These are phyloP conservation scores for Seiridium unicorne DNA, from an alignment of 2,329 filamentous ascomycete genomes.

Conservation along the genomic window DNA sequence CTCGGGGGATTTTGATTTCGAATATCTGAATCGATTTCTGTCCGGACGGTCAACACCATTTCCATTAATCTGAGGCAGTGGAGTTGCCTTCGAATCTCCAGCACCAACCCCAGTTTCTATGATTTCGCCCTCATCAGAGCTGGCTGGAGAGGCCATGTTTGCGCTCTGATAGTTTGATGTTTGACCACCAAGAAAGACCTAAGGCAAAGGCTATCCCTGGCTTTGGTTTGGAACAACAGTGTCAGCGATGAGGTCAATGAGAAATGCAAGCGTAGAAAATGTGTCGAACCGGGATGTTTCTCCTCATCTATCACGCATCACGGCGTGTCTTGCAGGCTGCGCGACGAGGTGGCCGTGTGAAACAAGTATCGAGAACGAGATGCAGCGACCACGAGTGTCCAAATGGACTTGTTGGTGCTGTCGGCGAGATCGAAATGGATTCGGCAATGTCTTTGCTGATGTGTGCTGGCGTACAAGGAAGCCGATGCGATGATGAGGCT, in stretches of 20 bases:
- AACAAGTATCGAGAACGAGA: neutral
- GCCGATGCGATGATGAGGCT: neutral
- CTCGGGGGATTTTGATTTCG: constrained; percentile 55
- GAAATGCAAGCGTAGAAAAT: constrained; percentile 27
- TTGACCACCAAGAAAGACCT: constrained; percentile 16
- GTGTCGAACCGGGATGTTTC: constrained; percentile 32
- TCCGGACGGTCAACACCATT: constrained; percentile 87
- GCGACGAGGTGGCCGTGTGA: neutral
- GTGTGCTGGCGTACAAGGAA: neutral
- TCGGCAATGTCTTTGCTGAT: too few species aligned
- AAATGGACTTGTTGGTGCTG: too few species aligned
- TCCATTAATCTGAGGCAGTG: constrained; percentile 72
- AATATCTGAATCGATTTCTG: constrained; percentile 69
- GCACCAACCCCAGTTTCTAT: constrained; percentile 61
- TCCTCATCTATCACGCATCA: constrained; percentile 27
- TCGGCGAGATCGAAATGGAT: too few species aligned
- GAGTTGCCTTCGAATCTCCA: constrained; percentile 77
- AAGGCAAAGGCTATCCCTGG: constrained; percentile 17
- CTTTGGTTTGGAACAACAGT: constrained; percentile 20
- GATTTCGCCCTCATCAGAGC: constrained; percentile 87
- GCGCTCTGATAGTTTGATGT: constrained; percentile 22
- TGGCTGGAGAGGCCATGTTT: constrained; percentile 40
- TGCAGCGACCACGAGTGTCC: neutral
- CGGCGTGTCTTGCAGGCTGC: constrained; percentile 12
- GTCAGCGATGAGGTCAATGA: constrained; percentile 25